phyloP scores from a whole-genome alignment of 768 basidiomycete species.

The Podaxis mareebaensis region DNA sequence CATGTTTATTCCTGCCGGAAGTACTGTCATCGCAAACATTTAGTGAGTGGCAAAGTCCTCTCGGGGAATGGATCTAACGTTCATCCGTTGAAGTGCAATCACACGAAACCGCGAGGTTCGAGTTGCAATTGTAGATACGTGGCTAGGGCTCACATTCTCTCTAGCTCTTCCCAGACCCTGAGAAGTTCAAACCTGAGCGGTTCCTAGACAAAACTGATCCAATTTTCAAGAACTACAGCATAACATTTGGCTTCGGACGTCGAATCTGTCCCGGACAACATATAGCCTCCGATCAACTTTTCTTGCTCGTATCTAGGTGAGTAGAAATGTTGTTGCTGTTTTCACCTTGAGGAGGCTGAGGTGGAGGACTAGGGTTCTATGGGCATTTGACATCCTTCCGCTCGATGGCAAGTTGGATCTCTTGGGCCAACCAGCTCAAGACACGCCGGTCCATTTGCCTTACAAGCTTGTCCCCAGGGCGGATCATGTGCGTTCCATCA shows the following conservation, averaged over 20 bases:
- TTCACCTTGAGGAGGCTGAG: not conserved
- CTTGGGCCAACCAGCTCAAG: not conserved
- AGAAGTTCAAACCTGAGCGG: conserved; percentile 26
- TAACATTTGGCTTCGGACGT: conserved; percentile 30
- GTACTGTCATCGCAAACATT: conserved; percentile 24
- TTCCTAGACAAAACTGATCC: conserved; percentile 22
- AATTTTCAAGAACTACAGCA: conserved; percentile 22
- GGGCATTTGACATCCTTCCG: conserved; percentile 25
- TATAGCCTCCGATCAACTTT: conserved; percentile 26
- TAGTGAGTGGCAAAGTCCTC: conserved; percentile 20
- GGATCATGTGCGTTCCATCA: not conserved
- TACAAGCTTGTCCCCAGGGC: conserved; percentile 12
- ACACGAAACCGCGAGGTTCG: not conserved
- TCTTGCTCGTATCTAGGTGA: conserved; percentile 24
- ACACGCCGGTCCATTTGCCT: not conserved
- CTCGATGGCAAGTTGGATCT: not conserved
- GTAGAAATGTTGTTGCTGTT: not conserved
- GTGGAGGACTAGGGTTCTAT: conserved; percentile 20
- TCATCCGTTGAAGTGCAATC: not conserved
- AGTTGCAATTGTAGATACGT: conserved; percentile 11
- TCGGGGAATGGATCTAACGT: not conserved
- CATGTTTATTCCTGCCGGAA: conserved; percentile 37
- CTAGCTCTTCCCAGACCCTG: conserved; percentile 26
- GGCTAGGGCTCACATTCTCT: conserved; percentile 9
- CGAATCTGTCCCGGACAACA: conserved; percentile 29